Base-by-base conservation (phyloP, 1,284 basidiomycete species). In the Papiliotrema flavescens region DNA sequence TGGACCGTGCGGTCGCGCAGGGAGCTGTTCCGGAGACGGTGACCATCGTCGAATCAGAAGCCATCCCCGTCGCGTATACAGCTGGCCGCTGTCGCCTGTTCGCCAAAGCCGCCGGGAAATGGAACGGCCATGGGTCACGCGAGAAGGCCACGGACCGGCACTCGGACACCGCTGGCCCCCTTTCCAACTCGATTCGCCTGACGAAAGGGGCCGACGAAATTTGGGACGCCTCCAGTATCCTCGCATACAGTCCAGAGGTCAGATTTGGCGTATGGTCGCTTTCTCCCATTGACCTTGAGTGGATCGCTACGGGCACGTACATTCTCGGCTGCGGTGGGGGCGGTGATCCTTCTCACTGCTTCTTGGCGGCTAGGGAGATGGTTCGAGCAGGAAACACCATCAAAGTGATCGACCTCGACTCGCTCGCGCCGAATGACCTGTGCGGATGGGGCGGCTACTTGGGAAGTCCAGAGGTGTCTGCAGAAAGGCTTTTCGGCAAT, bases 401-500 rank as follows among this genome's bases (percentile, higher is more conserved):
- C 34, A 47, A 50, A 2, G 63, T 69, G 8, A 51, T 67, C 44
- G 63, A 66, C 32, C 47, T 65, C 3, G 42, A 52, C 13, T 34
- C 43, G 5, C 13, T 67, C 17, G n/a, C 23, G 15, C n/a, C 22
- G 14, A 41, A 57, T 34, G 48, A 39, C 20, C 37, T 61, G 5
- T 32, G 64, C 17, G 53, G 59, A 22, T 70, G 66, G 62, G 71
- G 75, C 72, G 69, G 70, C 28, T 77, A 72, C 28, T 76, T 79
- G 76, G 82, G 82, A 0, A 80, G 80, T 15, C 81, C 81, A 2
- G 80, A 80, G 55, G 80, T 79, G 17, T 47, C 54, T 4, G 49
- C 50, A 35, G 68, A 70, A 54, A 54, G 62, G 37, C 51, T 69
- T 4, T 49, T 62, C n/a, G 51, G 55, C 24, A 57, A 61, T 13